A percentile compares a stretch with the other conserved stretches of the same genome.
Conservation (phyloP, 169 alveolate species). For the Plasmodium berghei region DNA sequence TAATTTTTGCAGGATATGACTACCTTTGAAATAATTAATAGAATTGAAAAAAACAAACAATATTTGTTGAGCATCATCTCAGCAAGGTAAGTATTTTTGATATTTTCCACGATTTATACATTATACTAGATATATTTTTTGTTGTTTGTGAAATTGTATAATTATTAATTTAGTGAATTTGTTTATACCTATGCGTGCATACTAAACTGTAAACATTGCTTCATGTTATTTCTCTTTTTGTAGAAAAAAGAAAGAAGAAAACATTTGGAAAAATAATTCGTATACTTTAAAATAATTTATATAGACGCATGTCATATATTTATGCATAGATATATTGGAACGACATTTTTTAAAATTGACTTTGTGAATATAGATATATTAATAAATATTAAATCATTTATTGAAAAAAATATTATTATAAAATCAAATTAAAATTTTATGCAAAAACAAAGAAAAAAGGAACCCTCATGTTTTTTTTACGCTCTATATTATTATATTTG, state of each 20-base stretch:
- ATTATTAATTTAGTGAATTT: not conserved
- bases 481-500: conserved; percentile 19
- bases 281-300: conserved; percentile 19
- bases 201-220: not conserved
- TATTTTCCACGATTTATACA: not conserved
- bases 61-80: conserved; percentile 55
- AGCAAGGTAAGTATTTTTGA: conserved; percentile 26
- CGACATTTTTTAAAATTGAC: not conserved
- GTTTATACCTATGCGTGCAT: not conserved
- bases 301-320: not conserved
- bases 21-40: conserved; percentile 67
- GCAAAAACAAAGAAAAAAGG: not conserved
- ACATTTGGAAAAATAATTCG: conserved; percentile 59
- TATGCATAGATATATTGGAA: not conserved
- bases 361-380: conserved; percentile 6
- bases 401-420: conserved; percentile 4
- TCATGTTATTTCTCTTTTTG: conserved; percentile 1
- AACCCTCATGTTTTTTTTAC: not conserved
- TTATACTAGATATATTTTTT: not conserved
- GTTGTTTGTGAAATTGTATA: not conserved
- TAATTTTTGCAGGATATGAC: conserved; percentile 67
- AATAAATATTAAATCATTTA: not conserved
- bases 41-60: conserved; percentile 68
- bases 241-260: conserved; percentile 73
- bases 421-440: not conserved